phyloP scores from a whole-genome alignment of 371 early-diverging fungal genomes.

The Dinochytrium kinnereticum region DNA sequence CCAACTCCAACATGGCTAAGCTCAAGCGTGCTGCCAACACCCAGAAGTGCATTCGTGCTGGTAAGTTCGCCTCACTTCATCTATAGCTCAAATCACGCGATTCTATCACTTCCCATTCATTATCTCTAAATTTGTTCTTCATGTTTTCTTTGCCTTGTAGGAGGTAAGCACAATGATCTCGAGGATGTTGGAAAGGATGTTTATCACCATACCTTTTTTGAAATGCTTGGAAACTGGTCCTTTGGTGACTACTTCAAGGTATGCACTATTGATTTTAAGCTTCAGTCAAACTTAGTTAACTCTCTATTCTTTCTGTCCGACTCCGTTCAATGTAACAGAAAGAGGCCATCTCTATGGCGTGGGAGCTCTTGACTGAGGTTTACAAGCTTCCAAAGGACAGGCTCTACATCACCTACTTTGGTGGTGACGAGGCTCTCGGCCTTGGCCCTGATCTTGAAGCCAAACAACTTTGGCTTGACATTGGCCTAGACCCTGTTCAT shows the following conservation, averaged over 20 bases:
- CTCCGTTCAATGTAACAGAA: conserved; percentile 54
- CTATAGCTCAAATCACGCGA: no score
- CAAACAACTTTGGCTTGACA: conserved; percentile 89
- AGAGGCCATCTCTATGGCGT: conserved; percentile 92
- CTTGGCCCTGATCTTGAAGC: conserved; percentile 93
- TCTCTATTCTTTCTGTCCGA: background rate
- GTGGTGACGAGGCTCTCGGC: conserved; percentile 85
- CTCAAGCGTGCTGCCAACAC: conserved; percentile 94
- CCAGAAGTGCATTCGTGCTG: conserved; percentile 99
- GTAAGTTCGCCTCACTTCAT: conserved; percentile 53
- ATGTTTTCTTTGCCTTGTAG: conserved; percentile 50
- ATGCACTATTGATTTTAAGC: background rate
- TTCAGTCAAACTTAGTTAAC: background rate
- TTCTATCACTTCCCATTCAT: no score
- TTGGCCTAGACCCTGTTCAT: conserved; percentile 84
- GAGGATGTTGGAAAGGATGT: conserved; percentile 99
- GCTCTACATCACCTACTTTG: conserved; percentile 99
- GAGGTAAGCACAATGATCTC: conserved; percentile 99
- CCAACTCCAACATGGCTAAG: conserved; percentile 86
- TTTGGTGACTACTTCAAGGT: conserved; percentile 99
- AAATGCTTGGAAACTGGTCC: conserved; percentile 99
- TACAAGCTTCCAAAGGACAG: conserved; percentile 85
- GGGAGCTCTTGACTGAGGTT: conserved; percentile 94
- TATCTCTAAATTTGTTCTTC: background rate
- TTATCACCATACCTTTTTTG: conserved; percentile 99